Evolutionary conservation across 83 land plant species (phyloP).

Genomic region (Larix sibirica): DNA sequence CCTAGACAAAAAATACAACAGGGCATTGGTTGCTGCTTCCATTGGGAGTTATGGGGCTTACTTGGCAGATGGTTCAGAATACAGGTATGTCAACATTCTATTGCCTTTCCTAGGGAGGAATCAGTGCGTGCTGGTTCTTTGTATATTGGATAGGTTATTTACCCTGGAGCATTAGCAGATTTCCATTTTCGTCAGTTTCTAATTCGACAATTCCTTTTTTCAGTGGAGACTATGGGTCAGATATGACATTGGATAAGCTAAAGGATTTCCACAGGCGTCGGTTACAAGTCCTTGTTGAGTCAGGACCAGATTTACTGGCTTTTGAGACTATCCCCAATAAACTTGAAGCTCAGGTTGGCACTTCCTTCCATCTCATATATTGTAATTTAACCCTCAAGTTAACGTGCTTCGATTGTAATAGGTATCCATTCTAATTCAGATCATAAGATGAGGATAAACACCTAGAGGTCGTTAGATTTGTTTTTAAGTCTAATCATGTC

Average conservation of each 20-base stretch:
- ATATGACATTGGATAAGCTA: slow-evolving; percentile 56
- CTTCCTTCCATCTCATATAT: neutral
- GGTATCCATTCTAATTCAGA: neutral
- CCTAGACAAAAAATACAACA: slow-evolving; percentile 32
- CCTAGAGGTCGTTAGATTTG: neutral
- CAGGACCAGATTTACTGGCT: slow-evolving; percentile 86
- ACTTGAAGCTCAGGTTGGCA: slow-evolving; percentile 82
- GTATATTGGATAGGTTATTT: neutral
- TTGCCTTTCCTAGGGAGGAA: neutral
- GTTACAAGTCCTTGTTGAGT: slow-evolving; percentile 63
- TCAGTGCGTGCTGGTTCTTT: neutral
- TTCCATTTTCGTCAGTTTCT: neutral
- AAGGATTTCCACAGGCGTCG: slow-evolving; percentile 91
- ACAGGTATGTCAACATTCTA: slow-evolving; percentile 53
- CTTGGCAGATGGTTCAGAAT: slow-evolving; percentile 99
- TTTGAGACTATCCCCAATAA: slow-evolving; percentile 90
- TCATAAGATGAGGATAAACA: neutral
- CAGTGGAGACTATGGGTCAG: slow-evolving; percentile 85
- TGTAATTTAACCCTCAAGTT: neutral
- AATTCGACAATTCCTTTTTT: neutral
- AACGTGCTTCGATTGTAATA: neutral
- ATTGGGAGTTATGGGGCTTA: slow-evolving; percentile 99
- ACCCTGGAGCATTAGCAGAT: neutral
- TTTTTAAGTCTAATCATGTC: neutral
- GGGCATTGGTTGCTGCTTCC: slow-evolving; percentile 87